Percentiles rank a stretch among this genome's conserved stretches.
phyloP scores from a whole-genome alignment of 2,329 filamentous ascomycete species.

The Cytospora mali region DNA sequence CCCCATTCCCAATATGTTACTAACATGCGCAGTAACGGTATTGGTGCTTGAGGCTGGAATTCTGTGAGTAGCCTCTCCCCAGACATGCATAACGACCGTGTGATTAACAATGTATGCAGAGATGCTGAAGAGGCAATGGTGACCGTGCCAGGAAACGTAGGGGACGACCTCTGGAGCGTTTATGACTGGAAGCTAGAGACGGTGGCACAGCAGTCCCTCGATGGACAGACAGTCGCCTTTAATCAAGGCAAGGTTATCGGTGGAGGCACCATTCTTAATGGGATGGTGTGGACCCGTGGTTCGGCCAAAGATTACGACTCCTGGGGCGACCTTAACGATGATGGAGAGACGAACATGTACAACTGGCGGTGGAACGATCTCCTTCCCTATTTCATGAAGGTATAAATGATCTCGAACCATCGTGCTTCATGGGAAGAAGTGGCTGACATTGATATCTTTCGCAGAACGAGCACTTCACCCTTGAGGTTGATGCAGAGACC shows the following conservation, averaged over 20 bases:
- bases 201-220: constrained; percentile 37
- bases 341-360: constrained; percentile 17
- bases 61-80: constrained; percentile 22
- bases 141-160: constrained; percentile 30
- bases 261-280: constrained; percentile 45
- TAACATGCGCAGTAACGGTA: constrained; percentile 26
- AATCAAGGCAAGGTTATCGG: constrained; percentile 44
- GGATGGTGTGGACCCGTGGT: constrained; percentile 46
- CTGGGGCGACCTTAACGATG: constrained; percentile 47
- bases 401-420: constrained; percentile 23
- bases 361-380: constrained; percentile 48
- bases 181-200: constrained; percentile 39
- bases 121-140: constrained; percentile 28
- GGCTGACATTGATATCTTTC: not conserved
- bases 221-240: constrained; percentile 40
- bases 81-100: too few species aligned
- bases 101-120: not conserved
- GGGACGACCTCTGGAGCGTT: constrained; percentile 20
- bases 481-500: constrained; percentile 31
- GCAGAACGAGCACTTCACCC: constrained; percentile 43
- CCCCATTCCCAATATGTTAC: not conserved
- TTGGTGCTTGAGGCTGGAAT: constrained; percentile 30
- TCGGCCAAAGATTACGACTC: constrained; percentile 45
- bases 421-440: not conserved
- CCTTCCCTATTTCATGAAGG: constrained; percentile 53